Percentiles rank a stretch among this genome's conserved stretches.
Evolutionary conservation across 768 basidiomycete species (phyloP).

Genomic region (Termitomyces sp.): DNA sequence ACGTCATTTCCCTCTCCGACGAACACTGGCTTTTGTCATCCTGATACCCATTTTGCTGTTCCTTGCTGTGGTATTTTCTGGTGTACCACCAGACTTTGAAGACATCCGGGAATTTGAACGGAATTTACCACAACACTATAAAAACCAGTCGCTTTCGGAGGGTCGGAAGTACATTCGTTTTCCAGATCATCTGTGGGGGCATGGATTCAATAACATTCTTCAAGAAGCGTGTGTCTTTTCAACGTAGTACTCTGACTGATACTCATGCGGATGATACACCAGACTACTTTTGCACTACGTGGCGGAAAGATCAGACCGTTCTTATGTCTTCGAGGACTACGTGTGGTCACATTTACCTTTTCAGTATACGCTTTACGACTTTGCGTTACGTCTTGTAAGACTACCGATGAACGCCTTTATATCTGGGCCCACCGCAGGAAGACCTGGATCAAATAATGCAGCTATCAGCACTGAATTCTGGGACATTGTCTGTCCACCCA

Average conservation of each 20-base stretch:
- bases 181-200: constrained; percentile 53
- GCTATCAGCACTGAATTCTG: constrained; percentile 49
- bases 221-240: constrained; percentile 44
- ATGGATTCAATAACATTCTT: constrained; percentile 57
- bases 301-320: constrained; percentile 43
- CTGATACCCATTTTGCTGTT: constrained; percentile 15
- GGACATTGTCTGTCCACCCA: constrained; percentile 40
- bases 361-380: constrained; percentile 51
- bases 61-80: constrained; percentile 17
- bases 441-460: constrained; percentile 25
- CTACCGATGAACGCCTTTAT: constrained; percentile 59
- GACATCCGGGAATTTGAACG: constrained; percentile 19
- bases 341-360: constrained; percentile 52
- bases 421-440: constrained; percentile 51
- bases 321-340: constrained; percentile 62
- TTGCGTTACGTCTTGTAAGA: constrained; percentile 43
- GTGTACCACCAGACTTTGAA: constrained; percentile 19
- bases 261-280: neutral
- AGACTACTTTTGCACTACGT: constrained; percentile 49
- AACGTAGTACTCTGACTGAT: neutral
- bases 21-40: constrained; percentile 13
- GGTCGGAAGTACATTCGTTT: constrained; percentile 39
- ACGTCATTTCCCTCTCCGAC: constrained; percentile 13
- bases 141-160: constrained; percentile 7
- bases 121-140: constrained; percentile 18